Evolutionary conservation across 2,329 filamentous ascomycete genomes (phyloP), one percentile per base, ranked within the genome.

Genomic region (Aureobasidium melanogenum): DNA sequence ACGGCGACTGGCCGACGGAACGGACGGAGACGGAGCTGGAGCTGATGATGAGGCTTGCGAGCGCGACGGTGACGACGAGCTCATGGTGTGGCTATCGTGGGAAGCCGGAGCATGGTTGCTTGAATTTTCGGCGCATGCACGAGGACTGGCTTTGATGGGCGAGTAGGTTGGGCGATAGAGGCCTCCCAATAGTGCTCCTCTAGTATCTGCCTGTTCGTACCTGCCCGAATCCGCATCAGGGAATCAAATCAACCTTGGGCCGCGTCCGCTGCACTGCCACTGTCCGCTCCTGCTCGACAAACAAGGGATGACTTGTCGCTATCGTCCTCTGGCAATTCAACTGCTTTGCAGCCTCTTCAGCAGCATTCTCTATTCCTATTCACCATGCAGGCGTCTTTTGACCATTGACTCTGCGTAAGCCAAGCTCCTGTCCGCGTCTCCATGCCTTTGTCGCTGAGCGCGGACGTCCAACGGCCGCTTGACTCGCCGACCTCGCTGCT

Each of bases 1-100:
- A 55, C 71, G 69, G 52, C 71, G 69, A 62, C 70, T 68, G 41
- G 70, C 63, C 24, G 62, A 67, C 28, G 48, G 32, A 19, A 32
- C 19, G 12, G 28, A 36, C 10, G 55, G 41, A n/a, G 43, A 46
- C 22, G 47, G 30, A 8, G 32, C 2, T n/a, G 32, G 10, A 36
- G 32, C 32, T 36, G 32, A 15, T 14, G 28, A 36, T 28, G 55
- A 12, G n/a, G 51, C 22, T 52, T 39, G 48, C 48, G 48, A 26
- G n/a, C 47, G 39, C 5, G 38, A 34, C 39, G 59, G 24, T 46
- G 56, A 44, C 44, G 56, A 59, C 43, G 56, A 50, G 56, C 56
- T 59, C 56, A 59, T 59, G 56, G 24, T 59, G 28, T n/a, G 34
- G 50, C 50, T 26, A 19, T 28, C 22, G n/a, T 22, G 22, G 36